Evolutionary conservation across 345 rosid genomes (phyloP), one percentile per base, ranked within the genome.

Genomic region (Salix purpurea): DNA sequence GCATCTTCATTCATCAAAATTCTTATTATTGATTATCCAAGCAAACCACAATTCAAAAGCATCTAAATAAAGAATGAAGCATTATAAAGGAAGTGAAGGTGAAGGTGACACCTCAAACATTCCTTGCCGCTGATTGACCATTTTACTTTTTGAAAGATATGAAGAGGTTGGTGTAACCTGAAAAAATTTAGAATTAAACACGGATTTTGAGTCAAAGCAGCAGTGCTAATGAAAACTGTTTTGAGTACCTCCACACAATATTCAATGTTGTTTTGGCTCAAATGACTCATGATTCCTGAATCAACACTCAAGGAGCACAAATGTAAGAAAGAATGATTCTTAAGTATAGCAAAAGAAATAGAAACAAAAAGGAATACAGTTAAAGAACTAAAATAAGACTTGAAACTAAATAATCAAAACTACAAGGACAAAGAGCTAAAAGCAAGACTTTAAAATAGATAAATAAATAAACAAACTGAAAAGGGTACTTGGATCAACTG

Each of bases 401-500:
- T 44, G 5, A 23, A 26, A 23, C 13, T 58, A 58, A 58, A 24
- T n/a, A 58, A 58, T 58, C 28, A 24, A 58, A 19, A 19, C 64
- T 58, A 21, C 7, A 24, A 19, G 21, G 64, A 19, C 24, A n/a
- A 8, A 58, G 64, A 23, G 9, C 6, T 67, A 39, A 23, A 58
- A 54, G 48, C 7, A 8, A 36, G 37, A 50, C 50, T 6, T 21
- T 44, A 65, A 46, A 30, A 48, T 5, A 40, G 16, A 15, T 40
- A 40, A 6, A 64, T 40, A 40, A 6, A 64, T 62, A 58, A 75
- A 69, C 69, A 75, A 39, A 37, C 74, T 62, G 46, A 66, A 18
- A 71, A 85, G 91, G 89, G 87, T 86, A 90, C 93, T 86, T 50
- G 90, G 89, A 77, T 90, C 91, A 67, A 85, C 69, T 48, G 77